Conservation (phyloP, 345 rosid species). For the Nasturtium officinale region DNA sequence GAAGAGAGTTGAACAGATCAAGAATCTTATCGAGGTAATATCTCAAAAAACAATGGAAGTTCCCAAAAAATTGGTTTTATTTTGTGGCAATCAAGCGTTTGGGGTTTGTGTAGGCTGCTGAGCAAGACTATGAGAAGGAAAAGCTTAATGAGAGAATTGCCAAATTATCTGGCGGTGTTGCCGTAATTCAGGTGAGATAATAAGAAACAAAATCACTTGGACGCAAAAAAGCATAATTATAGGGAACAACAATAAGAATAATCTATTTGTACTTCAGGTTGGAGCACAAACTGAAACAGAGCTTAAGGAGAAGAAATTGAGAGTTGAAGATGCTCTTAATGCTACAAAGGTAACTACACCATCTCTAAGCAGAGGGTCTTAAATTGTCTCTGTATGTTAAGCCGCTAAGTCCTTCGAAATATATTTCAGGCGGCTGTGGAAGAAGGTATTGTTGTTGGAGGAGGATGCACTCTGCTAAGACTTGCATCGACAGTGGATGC, state of each 20-base stretch:
- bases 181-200: conserved; percentile 63
- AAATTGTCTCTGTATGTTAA: conserved; percentile 12
- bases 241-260: background rate
- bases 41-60: background rate
- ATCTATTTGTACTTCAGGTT: conserved; percentile 43
- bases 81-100: background rate
- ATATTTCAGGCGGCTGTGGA: conserved; percentile 61
- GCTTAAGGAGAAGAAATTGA: conserved; percentile 89
- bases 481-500: conserved; percentile 67
- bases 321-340: conserved; percentile 96
- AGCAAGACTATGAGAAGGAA: conserved; percentile 91
- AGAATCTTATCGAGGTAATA: conserved; percentile 75
- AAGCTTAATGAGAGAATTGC: conserved; percentile 94
- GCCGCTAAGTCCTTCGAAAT: background rate
- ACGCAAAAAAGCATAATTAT: background rate
- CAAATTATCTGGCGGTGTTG: conserved; percentile 75
- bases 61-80: background rate
- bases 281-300: conserved; percentile 84
- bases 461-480: conserved; percentile 76
- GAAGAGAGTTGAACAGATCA: conserved; percentile 88
- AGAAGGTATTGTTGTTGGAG: conserved; percentile 85
- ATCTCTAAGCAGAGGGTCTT: background rate
- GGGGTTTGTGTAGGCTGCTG: conserved; percentile 60
- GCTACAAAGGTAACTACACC: conserved; percentile 75
- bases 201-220: conserved; percentile 11